Evolutionary conservation across 1,139 yeast genomes (phyloP), one percentile per base, ranked within the genome.

Genomic region (Suhomyces bolitotheri): DNA sequence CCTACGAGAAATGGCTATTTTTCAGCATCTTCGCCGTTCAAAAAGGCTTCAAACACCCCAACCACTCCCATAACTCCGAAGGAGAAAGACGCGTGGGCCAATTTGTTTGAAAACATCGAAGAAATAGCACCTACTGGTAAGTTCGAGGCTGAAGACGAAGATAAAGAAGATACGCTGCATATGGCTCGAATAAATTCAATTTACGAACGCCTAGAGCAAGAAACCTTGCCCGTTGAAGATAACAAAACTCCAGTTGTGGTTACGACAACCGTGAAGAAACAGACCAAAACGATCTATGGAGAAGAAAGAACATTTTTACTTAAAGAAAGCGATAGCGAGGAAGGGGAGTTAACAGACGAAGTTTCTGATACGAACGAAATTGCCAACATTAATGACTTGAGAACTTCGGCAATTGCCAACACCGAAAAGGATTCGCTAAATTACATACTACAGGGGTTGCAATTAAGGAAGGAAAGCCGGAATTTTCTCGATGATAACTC

Each of bases 11-110:
- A 29, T 15, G 12, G 25, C 3, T 19, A 27, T 4, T 22, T 16
- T 13, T 22, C 34, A 8, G 21, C 19, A 2, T 12, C 12, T 8
- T 31, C 34, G 5, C 34, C 34, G 7, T 11, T 13, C 4, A 27
- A 11, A 16, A 22, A 17, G 10, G 6, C 3, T 8, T 12, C 23
- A 2, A 15, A 20, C 4, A 24, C 28, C 4, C 36, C 36, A 12
- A 11, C 29, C 8, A 34, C 42, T 8, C 41, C 41, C 11, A 34
- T 40, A 2, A 34, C 44, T 7, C 34, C 39, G 5, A 31, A 40
- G 7, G 59, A 51, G 34, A 43, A 44, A 20, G 37, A 37, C 29
- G 56, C 53, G 2, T 59, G 63, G 64, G 45, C 49, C 16, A 39
- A 37, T 22, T 42, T 59, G 12, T 54, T 56, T 24, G 45, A 47